Base-by-base conservation (phyloP, 495 filamentous ascomycete genomes). In the Talaromyces stipitatus region DNA sequence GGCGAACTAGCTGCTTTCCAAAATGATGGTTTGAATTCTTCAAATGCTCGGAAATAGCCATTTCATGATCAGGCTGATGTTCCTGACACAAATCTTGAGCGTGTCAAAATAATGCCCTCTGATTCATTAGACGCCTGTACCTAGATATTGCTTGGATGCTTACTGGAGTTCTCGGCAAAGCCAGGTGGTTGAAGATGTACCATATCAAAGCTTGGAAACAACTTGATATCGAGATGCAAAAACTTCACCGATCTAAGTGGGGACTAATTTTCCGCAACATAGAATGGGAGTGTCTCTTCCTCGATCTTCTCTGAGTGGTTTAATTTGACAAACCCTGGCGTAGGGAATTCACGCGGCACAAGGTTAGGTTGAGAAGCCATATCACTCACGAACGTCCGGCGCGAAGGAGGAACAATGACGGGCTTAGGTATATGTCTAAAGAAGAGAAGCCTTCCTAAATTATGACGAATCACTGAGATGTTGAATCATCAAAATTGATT, bases 101-200 rank as follows among this genome's bases (percentile, higher is more conserved):
- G 66, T 60, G 10, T 73, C 60, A 59, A 71, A 71, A 23, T 63
- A 62, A 30, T 64, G 53, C 8, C 62, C 23, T 22, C 71, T 74
- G 29, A 24, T 33, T 6, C 22, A 51, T 51, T 23, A 56, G 62
- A 16, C 30, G 20, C 27, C 55, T 55, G 47, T 55, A 28, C 14
- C 22, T 45, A 56, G 38, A 47, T 52, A 55, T 12, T 20, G 55
- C 36, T 7, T 46, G 20, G 28, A 50, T 56, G 63, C 72, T 56
- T 66, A 70, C 70, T 57, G 36, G 45, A 81, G 62, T 61, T 81
- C 77, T 14, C 69, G 71, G 46, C 69, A 71, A 9, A 82, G 67
- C 78, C 78, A 81, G 2, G 76, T 78, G 3, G 80, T 82, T n/a
- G 78, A 79, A 32, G 60, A 67, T 7, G 73, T 61, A 2, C 79